Percentiles rank a stretch among this genome's conserved stretches.
Evolutionary conservation across 768 basidiomycete genomes (phyloP).

Genomic region (Termitomyces sp.): DNA sequence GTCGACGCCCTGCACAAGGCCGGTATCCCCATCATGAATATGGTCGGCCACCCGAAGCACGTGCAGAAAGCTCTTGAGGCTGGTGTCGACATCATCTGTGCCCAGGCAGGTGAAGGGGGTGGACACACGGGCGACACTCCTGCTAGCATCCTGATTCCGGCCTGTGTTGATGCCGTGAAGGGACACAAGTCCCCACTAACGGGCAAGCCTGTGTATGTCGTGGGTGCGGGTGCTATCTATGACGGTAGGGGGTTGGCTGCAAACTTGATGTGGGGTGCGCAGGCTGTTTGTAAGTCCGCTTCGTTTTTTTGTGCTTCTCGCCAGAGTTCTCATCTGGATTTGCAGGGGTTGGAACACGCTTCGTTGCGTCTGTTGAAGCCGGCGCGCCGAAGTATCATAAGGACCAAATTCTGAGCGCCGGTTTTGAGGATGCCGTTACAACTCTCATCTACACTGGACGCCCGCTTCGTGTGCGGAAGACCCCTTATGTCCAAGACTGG

Average conservation of each 20-base stretch:
- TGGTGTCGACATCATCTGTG: slow-evolving; percentile 91
- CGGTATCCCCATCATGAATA: slow-evolving; percentile 88
- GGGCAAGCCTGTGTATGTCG: slow-evolving; percentile 77
- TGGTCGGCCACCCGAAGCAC: slow-evolving; percentile 95
- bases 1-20: slow-evolving; percentile 82
- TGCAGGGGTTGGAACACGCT: slow-evolving; percentile 78
- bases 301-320: not conserved
- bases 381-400: slow-evolving; percentile 83
- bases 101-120: slow-evolving; percentile 90
- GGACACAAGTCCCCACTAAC: slow-evolving; percentile 75
- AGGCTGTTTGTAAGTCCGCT: slow-evolving; percentile 68
- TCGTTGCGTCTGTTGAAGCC: slow-evolving; percentile 80
- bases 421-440: slow-evolving; percentile 73
- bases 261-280: slow-evolving; percentile 84
- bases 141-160: slow-evolving; percentile 83
- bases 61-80: slow-evolving; percentile 73
- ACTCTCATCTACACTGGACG: slow-evolving; percentile 91
- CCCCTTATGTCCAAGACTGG: slow-evolving; percentile 84
- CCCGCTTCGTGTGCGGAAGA: slow-evolving; percentile 79
- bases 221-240: slow-evolving; percentile 90
- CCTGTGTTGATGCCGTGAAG: slow-evolving; percentile 80
- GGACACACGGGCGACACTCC: slow-evolving; percentile 85
- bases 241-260: slow-evolving; percentile 86
- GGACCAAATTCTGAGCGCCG: slow-evolving; percentile 62
- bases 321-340: slow-evolving; percentile 3